phyloP scores from a whole-genome alignment of 768 basidiomycete species.

The Glaciozyma martinii region DNA sequence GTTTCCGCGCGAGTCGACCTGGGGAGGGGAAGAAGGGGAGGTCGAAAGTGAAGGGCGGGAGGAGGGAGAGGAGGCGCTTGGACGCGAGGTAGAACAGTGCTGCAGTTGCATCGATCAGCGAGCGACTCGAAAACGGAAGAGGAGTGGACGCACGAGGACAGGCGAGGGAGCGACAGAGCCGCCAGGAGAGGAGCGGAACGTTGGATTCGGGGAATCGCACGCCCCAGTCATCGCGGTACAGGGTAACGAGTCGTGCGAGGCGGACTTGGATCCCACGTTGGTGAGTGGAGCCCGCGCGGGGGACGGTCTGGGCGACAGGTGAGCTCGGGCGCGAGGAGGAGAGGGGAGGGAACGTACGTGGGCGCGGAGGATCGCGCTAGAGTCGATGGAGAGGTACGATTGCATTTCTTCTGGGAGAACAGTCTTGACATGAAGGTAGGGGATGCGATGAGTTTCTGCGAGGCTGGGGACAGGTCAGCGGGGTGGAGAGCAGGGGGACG shows the following conservation, averaged over 20 bases:
- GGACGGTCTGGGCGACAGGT: not conserved
- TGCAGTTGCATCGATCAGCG: not conserved
- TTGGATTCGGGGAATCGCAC: slow-evolving; percentile 27
- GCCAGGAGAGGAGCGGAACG: slow-evolving; percentile 4
- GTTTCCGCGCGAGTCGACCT: not conserved
- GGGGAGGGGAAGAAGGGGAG: not conserved
- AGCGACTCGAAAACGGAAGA: not conserved
- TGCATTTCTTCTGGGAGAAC: slow-evolving; percentile 13
- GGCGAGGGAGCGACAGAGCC: slow-evolving; percentile 3
- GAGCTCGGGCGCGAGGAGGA: not conserved
- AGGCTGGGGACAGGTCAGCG: slow-evolving; percentile 11
- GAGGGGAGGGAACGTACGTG: not conserved
- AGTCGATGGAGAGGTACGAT: not conserved
- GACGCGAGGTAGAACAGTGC: not conserved
- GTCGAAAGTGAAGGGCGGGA: slow-evolving; percentile 1
- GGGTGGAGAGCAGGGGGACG: not conserved
- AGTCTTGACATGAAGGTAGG: slow-evolving; percentile 8
- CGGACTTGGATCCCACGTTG: not conserved
- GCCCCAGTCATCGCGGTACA: slow-evolving; percentile 26
- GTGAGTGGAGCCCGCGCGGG: not conserved
- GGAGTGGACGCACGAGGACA: slow-evolving; percentile 14
- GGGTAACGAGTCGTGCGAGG: slow-evolving; percentile 9
- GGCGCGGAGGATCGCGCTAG: slow-evolving; percentile 4
- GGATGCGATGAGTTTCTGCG: slow-evolving; percentile 22
- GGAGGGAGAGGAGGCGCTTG: not conserved